These are phyloP conservation scores for Phoma sp. DNA, from an alignment of 2,329 filamentous ascomycete species.

Conservation along the genomic window DNA sequence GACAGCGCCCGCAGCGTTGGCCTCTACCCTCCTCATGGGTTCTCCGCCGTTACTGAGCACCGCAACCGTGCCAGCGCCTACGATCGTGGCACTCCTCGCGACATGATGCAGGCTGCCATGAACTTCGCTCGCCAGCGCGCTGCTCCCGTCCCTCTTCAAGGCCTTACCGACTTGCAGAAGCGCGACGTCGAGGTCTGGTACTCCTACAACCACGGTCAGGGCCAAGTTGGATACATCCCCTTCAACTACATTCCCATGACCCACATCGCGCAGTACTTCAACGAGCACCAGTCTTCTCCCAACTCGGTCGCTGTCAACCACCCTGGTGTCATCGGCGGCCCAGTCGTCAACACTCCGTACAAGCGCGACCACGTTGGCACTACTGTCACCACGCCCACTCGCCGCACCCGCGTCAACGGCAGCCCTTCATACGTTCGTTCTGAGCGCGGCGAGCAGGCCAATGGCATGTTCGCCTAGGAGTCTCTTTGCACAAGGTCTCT, in stretches of 20 bases:
- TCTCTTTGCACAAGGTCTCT: constrained; percentile 7
- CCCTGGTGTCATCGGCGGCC: constrained; percentile 36
- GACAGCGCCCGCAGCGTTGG: constrained; percentile 88
- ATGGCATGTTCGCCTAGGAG: constrained; percentile 23
- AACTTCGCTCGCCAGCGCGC: constrained; percentile 27
- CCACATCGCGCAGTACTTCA: constrained; percentile 29
- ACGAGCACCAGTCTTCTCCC: constrained; percentile 19
- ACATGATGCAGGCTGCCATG: constrained; percentile 34
- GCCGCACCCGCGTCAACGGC: constrained; percentile 15
- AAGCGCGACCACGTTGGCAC: constrained; percentile 9
- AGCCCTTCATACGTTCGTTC: constrained; percentile 15
- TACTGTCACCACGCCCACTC: constrained; percentile 19
- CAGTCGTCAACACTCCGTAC: constrained; percentile 15
- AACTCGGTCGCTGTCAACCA: constrained; percentile 12
- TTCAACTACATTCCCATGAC: constrained; percentile 40
- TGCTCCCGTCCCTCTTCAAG: constrained; percentile 16
- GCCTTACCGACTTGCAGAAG: constrained; percentile 30
- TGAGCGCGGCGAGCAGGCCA: constrained; percentile 12
- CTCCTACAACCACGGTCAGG: constrained; percentile 26
- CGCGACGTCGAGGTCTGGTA: constrained; percentile 36
- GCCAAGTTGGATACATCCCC: constrained; percentile 28
- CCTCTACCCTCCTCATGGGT: constrained; percentile 82
- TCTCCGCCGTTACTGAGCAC: constrained; percentile 77
- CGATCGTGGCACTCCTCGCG: constrained; percentile 74
- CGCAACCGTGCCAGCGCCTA: constrained; percentile 79